phyloP scores from a whole-genome alignment of 768 basidiomycete genomes.

The Holtermanniella nyarrowii region DNA sequence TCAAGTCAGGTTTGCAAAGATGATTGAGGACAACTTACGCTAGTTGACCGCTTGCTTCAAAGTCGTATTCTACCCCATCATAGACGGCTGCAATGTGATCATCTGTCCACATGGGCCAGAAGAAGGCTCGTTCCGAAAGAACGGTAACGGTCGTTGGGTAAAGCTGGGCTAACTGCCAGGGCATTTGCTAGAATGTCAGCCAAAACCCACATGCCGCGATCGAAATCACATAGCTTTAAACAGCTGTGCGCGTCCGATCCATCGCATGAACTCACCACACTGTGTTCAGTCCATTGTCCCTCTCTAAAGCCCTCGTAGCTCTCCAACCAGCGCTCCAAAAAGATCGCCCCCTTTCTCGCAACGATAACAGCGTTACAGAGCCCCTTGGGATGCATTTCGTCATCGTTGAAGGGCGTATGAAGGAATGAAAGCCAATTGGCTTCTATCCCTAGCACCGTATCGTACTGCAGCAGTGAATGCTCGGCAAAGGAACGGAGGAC shows the following conservation, averaged over 20 bases:
- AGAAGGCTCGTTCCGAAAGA: constrained; percentile 40
- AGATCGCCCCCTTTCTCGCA: constrained; percentile 16
- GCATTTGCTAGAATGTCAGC: constrained; percentile 19
- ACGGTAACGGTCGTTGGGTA: constrained; percentile 40
- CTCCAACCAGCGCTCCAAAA: constrained; percentile 27
- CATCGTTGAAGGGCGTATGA: constrained; percentile 10
- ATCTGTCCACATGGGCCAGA: constrained; percentile 42
- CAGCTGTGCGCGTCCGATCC: not conserved
- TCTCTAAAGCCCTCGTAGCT: constrained; percentile 31
- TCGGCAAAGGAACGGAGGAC: constrained; percentile 22
- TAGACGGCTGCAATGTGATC: constrained; percentile 32
- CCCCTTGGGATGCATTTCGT: constrained; percentile 33
- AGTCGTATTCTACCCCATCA: constrained; percentile 23
- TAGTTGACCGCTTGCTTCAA: constrained; percentile 29
- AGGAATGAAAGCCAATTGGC: constrained; percentile 14
- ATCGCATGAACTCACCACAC: constrained; percentile 20
- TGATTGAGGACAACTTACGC: constrained; percentile 14
- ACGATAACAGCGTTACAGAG: constrained; percentile 36
- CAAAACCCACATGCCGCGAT: not conserved
- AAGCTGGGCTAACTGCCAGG: constrained; percentile 36
- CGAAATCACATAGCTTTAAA: not conserved
- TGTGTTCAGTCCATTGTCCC: constrained; percentile 32
- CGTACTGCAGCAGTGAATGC: constrained; percentile 19
- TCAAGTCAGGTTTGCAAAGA: not conserved
- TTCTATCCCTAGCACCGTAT: constrained; percentile 34